These are phyloP conservation scores for Alliaria petiolata DNA, from an alignment of 345 rosid species.

Conservation along the genomic window DNA sequence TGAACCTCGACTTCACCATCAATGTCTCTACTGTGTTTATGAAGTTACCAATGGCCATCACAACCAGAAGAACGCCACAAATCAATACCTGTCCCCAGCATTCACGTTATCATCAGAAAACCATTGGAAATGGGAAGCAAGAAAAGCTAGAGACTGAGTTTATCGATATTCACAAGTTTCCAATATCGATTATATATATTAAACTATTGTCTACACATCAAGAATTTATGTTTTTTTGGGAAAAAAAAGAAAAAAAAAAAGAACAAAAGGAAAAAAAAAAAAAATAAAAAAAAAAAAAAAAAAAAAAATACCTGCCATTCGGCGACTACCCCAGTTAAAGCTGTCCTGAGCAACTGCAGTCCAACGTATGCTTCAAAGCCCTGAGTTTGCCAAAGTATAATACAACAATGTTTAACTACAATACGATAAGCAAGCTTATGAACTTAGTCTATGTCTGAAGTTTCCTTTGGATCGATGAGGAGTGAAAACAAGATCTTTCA, in stretches of 20 bases:
- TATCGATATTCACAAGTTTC: neutral
- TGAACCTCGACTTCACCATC: slow-evolving; percentile 80
- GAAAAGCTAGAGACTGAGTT: neutral
- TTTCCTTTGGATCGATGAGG: neutral
- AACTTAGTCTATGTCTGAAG: neutral
- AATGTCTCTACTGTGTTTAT: slow-evolving; percentile 78
- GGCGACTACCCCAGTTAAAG: slow-evolving; percentile 64
- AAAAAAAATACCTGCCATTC: slow-evolving; percentile 89
- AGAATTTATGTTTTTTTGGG: neutral
- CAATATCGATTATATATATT: neutral
- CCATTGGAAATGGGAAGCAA: neutral
- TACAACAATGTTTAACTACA: neutral
- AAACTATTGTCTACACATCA: neutral
- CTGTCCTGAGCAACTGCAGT: slow-evolving; percentile 74
- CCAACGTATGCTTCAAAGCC: slow-evolving; percentile 97
- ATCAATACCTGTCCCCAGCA: slow-evolving; percentile 58
- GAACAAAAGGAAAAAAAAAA: too few species aligned
- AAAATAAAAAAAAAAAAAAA: too few species aligned
- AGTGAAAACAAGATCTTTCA: neutral
- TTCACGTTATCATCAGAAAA: neutral
- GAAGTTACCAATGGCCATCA: slow-evolving; percentile 95
- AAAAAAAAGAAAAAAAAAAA: neutral
- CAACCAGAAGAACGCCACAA: slow-evolving; percentile 78
- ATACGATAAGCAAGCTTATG: neutral
- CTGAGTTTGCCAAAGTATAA: slow-evolving; percentile 34